A percentile compares a stretch with the other conserved stretches of the same genome.
phyloP scores from a whole-genome alignment of 2,329 filamentous ascomycete species.

The Xylaria sp. region DNA sequence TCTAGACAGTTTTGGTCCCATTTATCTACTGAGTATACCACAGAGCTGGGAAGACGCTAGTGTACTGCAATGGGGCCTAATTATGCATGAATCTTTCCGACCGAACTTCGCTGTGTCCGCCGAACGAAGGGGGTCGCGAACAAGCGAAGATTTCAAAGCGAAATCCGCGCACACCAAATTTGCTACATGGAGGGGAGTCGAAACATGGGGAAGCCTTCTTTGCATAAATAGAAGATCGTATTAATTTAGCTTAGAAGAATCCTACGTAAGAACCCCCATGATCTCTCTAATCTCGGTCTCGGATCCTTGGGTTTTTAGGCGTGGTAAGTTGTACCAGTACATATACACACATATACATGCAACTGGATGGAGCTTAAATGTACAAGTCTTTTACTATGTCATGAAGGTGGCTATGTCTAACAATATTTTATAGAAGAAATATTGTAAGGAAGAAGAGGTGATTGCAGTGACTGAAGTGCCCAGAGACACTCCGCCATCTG shows the following conservation, averaged over 20 bases:
- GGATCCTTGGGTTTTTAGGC: background rate
- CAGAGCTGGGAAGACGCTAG: conserved; percentile 34
- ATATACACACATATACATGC: background rate
- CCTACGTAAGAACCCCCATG: background rate
- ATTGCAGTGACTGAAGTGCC: background rate
- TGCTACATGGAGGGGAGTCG: background rate
- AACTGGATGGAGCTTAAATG: background rate
- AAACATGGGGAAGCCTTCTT: conserved; percentile 10
- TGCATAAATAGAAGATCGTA: conserved; percentile 8
- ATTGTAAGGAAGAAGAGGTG: background rate
- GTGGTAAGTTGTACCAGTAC: background rate
- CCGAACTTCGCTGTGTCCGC: background rate
- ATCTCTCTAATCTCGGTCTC: conserved; percentile 1
- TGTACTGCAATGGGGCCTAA: conserved; percentile 14
- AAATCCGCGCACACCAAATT: background rate
- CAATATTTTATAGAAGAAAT: background rate
- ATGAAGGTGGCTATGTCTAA: background rate
- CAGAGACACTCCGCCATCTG: background rate
- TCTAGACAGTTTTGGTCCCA: conserved; percentile 14
- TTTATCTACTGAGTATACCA: conserved; percentile 21
- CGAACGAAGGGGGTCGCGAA: background rate
- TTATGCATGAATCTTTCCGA: conserved; percentile 13
- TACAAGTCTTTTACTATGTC: background rate
- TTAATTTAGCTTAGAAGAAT: background rate
- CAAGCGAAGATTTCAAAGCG: conserved; percentile 5